Percentiles rank a stretch among this genome's conserved stretches.
These are phyloP conservation scores for Platanus orientalis DNA, from an alignment of 164 flowering plant genomes.

Conservation along the genomic window DNA sequence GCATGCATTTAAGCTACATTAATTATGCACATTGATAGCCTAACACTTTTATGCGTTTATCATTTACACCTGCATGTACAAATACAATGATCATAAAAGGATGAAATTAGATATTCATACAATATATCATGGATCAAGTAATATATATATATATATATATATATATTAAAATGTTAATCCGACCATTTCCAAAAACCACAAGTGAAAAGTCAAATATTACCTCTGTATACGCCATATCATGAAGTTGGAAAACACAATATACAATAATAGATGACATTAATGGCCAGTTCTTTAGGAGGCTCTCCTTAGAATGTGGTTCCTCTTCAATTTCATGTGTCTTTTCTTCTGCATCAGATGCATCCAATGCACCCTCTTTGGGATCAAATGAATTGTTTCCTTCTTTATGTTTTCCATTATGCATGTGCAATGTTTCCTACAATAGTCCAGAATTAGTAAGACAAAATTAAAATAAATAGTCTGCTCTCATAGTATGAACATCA, in stretches of 20 bases:
- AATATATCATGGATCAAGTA: no score
- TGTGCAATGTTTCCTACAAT: slow-evolving; percentile 64
- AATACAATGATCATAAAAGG: no score
- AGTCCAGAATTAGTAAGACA: background rate
- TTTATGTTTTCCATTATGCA: slow-evolving; percentile 22
- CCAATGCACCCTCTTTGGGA: slow-evolving; percentile 15
- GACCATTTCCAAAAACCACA: no score
- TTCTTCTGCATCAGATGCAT: slow-evolving; percentile 11
- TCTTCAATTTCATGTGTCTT: slow-evolving; percentile 4
- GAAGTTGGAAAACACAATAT: slow-evolving; percentile 54
- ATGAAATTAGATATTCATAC: no score
- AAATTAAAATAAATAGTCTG: no score
- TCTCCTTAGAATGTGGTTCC: slow-evolving; percentile 11
- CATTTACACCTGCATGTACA: no score
- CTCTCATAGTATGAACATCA: no score
- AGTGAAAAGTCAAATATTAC: slow-evolving; percentile 16
- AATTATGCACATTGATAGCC: no score
- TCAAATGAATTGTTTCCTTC: slow-evolving; percentile 12
- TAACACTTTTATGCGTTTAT: no score
- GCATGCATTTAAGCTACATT: no score
- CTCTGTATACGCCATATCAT: slow-evolving; percentile 64
- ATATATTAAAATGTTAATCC: no score
- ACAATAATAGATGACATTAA: slow-evolving; percentile 54
- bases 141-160: no score
- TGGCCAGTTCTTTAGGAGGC: slow-evolving; percentile 53